Evolutionary conservation across 2,329 filamentous ascomycete genomes (phyloP), one percentile per base, ranked within the genome.

Genomic region (Penicillium sp.): DNA sequence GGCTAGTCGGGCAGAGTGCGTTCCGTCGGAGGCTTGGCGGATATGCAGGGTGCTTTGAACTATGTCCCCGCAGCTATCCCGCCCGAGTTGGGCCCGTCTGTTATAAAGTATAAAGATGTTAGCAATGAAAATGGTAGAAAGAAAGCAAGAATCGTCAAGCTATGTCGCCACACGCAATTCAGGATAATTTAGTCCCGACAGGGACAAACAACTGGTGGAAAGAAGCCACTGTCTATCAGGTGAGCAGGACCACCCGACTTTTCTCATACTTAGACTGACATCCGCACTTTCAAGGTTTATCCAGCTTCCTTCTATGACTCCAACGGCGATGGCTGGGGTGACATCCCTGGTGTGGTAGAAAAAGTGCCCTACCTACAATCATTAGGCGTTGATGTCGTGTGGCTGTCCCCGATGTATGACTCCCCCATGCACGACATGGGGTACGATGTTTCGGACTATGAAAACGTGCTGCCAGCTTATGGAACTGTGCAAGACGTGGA

Each of bases 401-500:
- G 87, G 87, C 72, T 86, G 0, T 88, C 81, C 36, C 88, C 87
- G 8, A 83, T 87, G 67, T 86, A 83, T 64, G 81, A 84, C 57
- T 82, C 79, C 1, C 87, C 87, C 0, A 83, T 87, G 64, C 75
- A 83, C 2, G 86, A 89, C 62, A 87, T 88, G 85, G 86, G 85
- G 38, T 89, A 88, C 66, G 87, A 88, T 64, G 83, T 88, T 43
- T 80, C 82, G 27, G 79, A 88, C 67, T 89, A 88, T 57, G 79
- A 86, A 62, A 75, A 77, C 6, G 80, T 89, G 11, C 78, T 88
- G 62, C 69, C 75, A 1, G 79, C 79, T 0, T 89, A 88, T 62
- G 87, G 86, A 38, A 84, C 83, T 0, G 71, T 89, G 0, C 71
- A 76, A 46, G 84, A 88, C 59, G 79, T 87, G 24, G 82, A 87